phyloP scores from a whole-genome alignment of 768 basidiomycete species.

The Russula sp. region DNA sequence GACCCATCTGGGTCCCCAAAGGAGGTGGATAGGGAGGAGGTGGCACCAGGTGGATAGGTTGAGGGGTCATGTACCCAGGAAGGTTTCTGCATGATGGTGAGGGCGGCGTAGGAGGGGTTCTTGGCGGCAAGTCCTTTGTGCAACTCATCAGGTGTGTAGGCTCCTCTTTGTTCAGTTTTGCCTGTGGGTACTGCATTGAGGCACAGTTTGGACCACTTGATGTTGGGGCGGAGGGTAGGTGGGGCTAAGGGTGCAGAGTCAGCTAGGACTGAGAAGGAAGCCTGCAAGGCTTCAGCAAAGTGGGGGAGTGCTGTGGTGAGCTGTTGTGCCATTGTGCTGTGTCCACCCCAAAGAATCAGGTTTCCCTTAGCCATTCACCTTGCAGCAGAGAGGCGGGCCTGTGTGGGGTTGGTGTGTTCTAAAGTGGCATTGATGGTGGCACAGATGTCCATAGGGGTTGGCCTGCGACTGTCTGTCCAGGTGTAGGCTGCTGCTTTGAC shows the following conservation, averaged over 20 bases:
- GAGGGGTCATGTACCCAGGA: too few relatives aligned
- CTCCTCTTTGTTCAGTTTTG: too few relatives aligned
- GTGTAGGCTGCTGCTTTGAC: neutral
- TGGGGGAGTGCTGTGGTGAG: neutral
- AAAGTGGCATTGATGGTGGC: neutral
- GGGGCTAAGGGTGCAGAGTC: too few relatives aligned
- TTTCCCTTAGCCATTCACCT: neutral
- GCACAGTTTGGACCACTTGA: too few relatives aligned
- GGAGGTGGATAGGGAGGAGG: neutral
- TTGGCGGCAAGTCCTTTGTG: too few relatives aligned
- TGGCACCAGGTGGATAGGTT: neutral
- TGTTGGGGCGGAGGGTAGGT: too few relatives aligned
- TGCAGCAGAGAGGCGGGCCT: neutral
- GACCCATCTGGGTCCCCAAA: neutral
- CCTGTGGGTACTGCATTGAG: too few relatives aligned
- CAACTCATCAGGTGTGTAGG: too few relatives aligned
- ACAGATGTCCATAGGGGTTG: neutral
- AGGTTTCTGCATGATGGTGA: too few relatives aligned
- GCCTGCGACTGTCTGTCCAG: neutral
- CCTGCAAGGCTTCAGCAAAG: too few relatives aligned
- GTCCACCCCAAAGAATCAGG: neutral
- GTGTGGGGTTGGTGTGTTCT: neutral
- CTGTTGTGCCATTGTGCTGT: neutral
- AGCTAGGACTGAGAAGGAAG: too few relatives aligned
- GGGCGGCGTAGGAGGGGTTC: too few relatives aligned